Base-by-base conservation (phyloP, 768 basidiomycete genomes). In the Mycena vitilis region DNA sequence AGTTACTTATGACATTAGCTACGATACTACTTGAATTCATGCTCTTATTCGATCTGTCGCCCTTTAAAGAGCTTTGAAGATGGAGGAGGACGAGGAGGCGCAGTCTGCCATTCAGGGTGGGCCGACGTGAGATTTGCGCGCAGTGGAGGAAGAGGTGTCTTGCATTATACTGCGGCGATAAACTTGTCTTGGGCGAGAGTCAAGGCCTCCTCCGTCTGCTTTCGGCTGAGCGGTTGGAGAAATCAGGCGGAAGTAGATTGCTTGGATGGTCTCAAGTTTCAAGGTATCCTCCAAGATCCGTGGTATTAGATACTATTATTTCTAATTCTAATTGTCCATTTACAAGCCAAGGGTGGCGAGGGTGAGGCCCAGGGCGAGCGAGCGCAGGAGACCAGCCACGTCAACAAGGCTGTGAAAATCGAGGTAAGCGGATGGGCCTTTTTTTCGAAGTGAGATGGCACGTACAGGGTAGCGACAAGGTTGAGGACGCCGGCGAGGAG, bases 401-500 rank as follows among this genome's bases (percentile, higher is more conserved):
- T 68, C 66, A 55, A 58, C 55, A 49, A 71, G 66, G 16, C 70
- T 71, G 47, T 79, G 12, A 42, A 76, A n/a, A 78, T 5, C 77
- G 49, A 13, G 23, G 18, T 22, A 49, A 22, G 6, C 40, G 42
- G 38, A n/a, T 47, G n/a, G 16, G 36, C 23, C 37, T 42, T 45
- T n/a, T 16, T 15, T 20, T 23, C 6, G n/a, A 15, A 15, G 5
- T 9, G 20, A 0, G 16, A 16, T n/a, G n/a, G n/a, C n/a, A 71
- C 75, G 51, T 23, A 76, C 76, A 75, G 54, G 58, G 60, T 63
- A 11, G 77, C 73, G 51, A 79, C 76, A 64, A 79, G 73, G 51
- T 65, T 73, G 57, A 79, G 73, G 25, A 76, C 74, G 47, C 75
- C 78, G 23, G 73, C 75, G 34, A 79, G 72, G 61, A 78, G 73